Evolutionary conservation across 2,329 filamentous ascomycete species (phyloP).

Genomic region (Aspergillus sp.): DNA sequence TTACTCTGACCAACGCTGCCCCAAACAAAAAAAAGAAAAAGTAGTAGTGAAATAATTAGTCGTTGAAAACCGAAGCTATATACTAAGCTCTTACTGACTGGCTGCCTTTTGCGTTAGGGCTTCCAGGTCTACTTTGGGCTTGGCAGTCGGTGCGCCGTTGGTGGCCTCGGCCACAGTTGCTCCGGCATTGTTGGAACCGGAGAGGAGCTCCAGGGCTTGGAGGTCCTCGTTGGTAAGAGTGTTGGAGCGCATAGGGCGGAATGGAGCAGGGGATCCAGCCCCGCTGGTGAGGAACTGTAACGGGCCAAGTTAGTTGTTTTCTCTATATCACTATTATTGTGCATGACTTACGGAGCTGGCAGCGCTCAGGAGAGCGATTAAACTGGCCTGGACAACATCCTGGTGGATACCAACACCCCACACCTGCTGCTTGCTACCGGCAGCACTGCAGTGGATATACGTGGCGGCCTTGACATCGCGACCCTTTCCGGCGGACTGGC

Average conservation of each 20-base stretch:
- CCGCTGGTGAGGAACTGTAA: conserved; percentile 69
- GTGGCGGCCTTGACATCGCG: conserved; percentile 88
- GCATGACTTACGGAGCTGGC: conserved; percentile 71
- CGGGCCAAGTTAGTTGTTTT: background rate
- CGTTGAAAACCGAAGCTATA: background rate
- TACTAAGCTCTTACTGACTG: conserved; percentile 21
- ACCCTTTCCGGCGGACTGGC: conserved; percentile 75
- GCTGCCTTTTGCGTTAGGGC: conserved; percentile 39
- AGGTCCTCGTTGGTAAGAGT: conserved; percentile 48
- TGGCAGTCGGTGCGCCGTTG: conserved; percentile 22
- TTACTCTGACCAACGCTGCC: background rate
- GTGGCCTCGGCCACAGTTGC: conserved; percentile 15
- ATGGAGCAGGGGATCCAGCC: conserved; percentile 66
- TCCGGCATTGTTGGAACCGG: conserved; percentile 23
- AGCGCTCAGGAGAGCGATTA: conserved; percentile 81
- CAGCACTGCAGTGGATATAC: conserved; percentile 83
- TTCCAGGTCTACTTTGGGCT: conserved; percentile 38
- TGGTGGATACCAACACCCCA: conserved; percentile 66
- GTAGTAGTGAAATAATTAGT: background rate
- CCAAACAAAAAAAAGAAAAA: background rate
- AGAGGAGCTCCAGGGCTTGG: conserved; percentile 44
- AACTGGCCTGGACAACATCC: conserved; percentile 85
- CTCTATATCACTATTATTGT: background rate
- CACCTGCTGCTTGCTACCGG: conserved; percentile 58
- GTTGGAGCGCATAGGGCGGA: conserved; percentile 58